Evolutionary conservation across 1,284 basidiomycete species (phyloP), one percentile per base, ranked within the genome.

Genomic region (Ustilago nuda): DNA sequence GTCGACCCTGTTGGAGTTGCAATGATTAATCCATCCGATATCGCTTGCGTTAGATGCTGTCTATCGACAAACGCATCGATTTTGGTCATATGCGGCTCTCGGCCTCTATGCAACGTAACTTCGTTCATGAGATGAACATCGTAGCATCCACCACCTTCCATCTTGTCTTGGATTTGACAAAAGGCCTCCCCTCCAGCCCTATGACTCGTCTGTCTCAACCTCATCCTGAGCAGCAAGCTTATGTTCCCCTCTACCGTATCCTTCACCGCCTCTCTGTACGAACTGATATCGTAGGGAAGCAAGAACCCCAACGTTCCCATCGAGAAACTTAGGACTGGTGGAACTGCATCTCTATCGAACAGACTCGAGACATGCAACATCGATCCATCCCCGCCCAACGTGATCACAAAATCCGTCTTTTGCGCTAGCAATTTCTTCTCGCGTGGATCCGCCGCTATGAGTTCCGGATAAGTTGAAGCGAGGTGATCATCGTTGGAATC

Each of bases 91-190:
- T 98, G 95, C 1, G 95, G 93, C 77, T 92, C 93, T 32, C 93
- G 90, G 5, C 95, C 95, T 27, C 95, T 91, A 86, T 98, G 96
- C 27, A 98, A 88, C 11, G 94, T 91, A 61, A 98, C 91, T 87
- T 98, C 96, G 84, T 98, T 98, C 94, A 98, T 96, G 39, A 97
- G 94, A 86, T 98, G 95, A 91, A 93, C 94, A 73, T 93, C 94
- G 43, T 74, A 71, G 37, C 71, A 78, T 7, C 71, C 64, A 1
- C 71, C 71, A 5, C 61, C 71, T n/a, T 71, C 63, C 19, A 33
- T 54, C 23, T 52, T 50, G 33, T 74, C 67, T 9, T 74, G 39
- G 3, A 75, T 48, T 58, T 72, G 72, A 41, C 76, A 72, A 23
- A 76, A 76, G 9, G 66, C 52, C 55, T 68, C 57, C 17, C 81